These are phyloP conservation scores for Glycyrrhiza uralensis DNA, from an alignment of 306 rosid genomes.

Conservation along the genomic window DNA sequence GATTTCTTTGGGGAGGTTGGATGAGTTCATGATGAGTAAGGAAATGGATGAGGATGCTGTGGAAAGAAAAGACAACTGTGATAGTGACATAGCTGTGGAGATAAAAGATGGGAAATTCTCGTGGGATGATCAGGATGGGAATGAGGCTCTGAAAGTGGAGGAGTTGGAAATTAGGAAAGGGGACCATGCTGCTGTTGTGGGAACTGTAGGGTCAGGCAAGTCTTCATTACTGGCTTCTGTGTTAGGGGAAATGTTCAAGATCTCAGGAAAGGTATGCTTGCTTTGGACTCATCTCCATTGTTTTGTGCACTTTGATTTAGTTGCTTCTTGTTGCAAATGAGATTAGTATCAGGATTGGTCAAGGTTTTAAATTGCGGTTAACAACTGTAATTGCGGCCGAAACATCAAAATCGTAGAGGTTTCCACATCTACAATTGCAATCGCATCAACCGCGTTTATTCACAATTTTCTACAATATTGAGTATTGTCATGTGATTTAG, in stretches of 20 bases:
- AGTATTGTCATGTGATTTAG: not conserved
- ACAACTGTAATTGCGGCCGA: not conserved
- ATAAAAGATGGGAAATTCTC: conserved; percentile 50
- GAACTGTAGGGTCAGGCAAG: conserved; percentile 86
- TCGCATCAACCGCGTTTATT: not conserved
- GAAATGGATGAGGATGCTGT: conserved; percentile 59
- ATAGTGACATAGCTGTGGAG: conserved; percentile 47
- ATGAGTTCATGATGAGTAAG: conserved; percentile 55
- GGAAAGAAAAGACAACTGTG: conserved; percentile 46
- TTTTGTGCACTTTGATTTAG: not conserved
- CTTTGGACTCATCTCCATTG: not conserved
- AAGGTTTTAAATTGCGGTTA: not conserved
- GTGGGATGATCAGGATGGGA: conserved; percentile 71
- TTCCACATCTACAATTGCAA: not conserved
- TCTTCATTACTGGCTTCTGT: conserved; percentile 76
- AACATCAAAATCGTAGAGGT: no score
- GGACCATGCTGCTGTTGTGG: conserved; percentile 70
- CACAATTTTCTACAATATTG: not conserved
- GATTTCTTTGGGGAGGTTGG: conserved; percentile 73
- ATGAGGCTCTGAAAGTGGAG: conserved; percentile 39
- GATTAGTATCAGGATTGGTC: not conserved
- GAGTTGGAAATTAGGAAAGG: conserved; percentile 57
- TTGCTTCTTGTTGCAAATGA: not conserved
- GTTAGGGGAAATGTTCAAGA: conserved; percentile 85
- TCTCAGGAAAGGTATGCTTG: conserved; percentile 71